phyloP scores from a whole-genome alignment of 1,284 basidiomycete genomes.

The Phellopilus nigrolimitatus region DNA sequence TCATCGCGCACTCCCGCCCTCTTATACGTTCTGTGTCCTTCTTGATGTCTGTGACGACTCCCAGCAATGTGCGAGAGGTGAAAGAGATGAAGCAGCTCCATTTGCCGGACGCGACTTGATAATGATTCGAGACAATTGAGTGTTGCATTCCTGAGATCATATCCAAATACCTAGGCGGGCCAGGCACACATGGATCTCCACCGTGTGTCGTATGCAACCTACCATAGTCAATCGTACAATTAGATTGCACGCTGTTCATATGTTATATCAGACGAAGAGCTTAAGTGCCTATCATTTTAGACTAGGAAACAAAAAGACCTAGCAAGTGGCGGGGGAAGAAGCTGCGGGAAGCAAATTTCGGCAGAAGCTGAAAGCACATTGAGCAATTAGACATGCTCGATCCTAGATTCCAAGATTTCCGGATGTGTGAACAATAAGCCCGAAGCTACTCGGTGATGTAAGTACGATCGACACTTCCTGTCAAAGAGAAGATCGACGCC shows the following conservation, averaged over 20 bases:
- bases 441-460: no score
- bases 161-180: background rate
- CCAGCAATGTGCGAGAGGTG: background rate
- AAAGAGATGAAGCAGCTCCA: background rate
- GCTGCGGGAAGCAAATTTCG: no score
- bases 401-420: no score
- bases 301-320: background rate
- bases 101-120: background rate
- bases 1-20: background rate
- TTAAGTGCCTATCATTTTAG: background rate
- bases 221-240: background rate
- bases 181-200: background rate
- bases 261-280: background rate
- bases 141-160: background rate
- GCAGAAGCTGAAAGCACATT: no score
- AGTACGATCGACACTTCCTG: no score
- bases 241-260: background rate
- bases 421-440: no score
- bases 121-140: background rate
- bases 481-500: no score
- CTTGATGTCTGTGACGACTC: no score
- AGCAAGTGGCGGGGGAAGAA: background rate
- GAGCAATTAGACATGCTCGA: no score
- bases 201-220: background rate
- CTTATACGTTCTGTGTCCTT: background rate